A percentile compares a stretch with the other conserved stretches of the same genome.
phyloP scores from a whole-genome alignment of 176 grass and related monocot species.

The Hordeum vulgare region MorexV3_pseudomolecules_assembly NC_058522.1:244693853-244694352 shows the following conservation, averaged over 20 bases:
- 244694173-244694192: slow-evolving; percentile 73
- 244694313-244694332: slow-evolving; percentile 95
- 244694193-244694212: slow-evolving; percentile 90
- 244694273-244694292: background rate
- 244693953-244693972: background rate
- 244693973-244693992: background rate
- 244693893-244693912: slow-evolving; percentile 8
- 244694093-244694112: slow-evolving; percentile 64
- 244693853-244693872: background rate
- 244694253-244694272: background rate
- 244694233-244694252: slow-evolving; percentile 48
- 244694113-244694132: slow-evolving; percentile 73
- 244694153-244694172: slow-evolving; percentile 65
- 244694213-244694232: slow-evolving; percentile 84
- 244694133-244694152: slow-evolving; percentile 72
- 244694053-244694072: background rate
- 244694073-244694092: slow-evolving; percentile 9
- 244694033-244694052: background rate
- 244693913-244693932: background rate
- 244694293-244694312: background rate
- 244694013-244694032: background rate
- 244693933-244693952: background rate
- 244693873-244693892: background rate
- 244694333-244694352: slow-evolving; percentile 72
- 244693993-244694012: background rate